phyloP scores from a whole-genome alignment of 2,329 filamentous ascomycete species.

The Stagonosporopsis tanaceti region DNA sequence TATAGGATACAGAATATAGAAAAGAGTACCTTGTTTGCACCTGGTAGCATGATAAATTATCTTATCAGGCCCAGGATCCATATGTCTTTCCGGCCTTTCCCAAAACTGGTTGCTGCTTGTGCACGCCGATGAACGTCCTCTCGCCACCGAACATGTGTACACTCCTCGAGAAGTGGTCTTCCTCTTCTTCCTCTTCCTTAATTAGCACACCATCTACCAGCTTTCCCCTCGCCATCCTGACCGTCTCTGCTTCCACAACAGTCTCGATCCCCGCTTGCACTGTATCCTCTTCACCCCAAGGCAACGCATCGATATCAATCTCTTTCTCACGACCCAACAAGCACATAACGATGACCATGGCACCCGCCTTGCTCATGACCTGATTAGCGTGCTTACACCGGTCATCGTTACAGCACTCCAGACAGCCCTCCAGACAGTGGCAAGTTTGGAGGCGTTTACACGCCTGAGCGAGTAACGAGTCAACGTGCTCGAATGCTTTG shows the following conservation, averaged over 20 bases:
- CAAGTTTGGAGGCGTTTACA: constrained; percentile 79
- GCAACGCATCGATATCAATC: constrained; percentile 83
- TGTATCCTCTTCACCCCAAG: constrained; percentile 80
- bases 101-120: constrained; percentile 23
- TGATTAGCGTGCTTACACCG: constrained; percentile 85
- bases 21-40: background rate
- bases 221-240: constrained; percentile 58
- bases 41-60: background rate
- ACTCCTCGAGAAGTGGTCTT: constrained; percentile 45
- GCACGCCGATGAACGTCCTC: constrained; percentile 46
- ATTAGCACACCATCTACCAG: constrained; percentile 54
- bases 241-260: constrained; percentile 74
- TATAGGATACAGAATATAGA: background rate
- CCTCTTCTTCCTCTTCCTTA: constrained; percentile 45
- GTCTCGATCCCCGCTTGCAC: constrained; percentile 80
- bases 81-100: constrained; percentile 5
- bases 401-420: constrained; percentile 89
- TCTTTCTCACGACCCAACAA: constrained; percentile 76
- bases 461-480: constrained; percentile 78
- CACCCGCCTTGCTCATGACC: constrained; percentile 92
- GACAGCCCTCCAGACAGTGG: constrained; percentile 78
- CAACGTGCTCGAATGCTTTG: constrained; percentile 93
- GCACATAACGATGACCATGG: constrained; percentile 79
- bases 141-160: constrained; percentile 45
- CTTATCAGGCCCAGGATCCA: constrained; percentile 7